Conservation (phyloP, 179 eudicot species). For the Carnegiea gigantea region DNA sequence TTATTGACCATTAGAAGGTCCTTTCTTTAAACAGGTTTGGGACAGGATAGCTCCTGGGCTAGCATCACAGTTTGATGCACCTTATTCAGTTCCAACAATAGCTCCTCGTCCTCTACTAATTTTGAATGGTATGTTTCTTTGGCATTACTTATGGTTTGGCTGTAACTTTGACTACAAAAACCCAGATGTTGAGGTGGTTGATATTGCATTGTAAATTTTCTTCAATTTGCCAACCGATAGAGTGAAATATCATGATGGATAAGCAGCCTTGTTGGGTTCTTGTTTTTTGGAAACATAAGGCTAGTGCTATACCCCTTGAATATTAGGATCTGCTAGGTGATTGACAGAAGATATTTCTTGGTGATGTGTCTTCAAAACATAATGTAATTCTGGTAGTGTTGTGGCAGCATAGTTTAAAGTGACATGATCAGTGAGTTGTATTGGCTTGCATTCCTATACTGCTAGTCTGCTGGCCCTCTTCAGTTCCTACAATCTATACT, state of each 20-base stretch:
- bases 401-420: no score
- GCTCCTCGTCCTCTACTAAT: slow-evolving; percentile 88
- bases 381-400: no score
- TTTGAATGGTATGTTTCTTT: slow-evolving; percentile 60
- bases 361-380: background rate
- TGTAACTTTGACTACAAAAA: background rate
- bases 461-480: no score
- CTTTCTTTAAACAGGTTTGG: slow-evolving; percentile 65
- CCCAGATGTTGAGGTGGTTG: background rate
- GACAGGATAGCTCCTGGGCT: slow-evolving; percentile 90
- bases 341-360: background rate
- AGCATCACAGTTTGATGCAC: slow-evolving; percentile 80
- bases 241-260: background rate
- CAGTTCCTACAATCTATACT: no score
- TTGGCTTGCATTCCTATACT: no score
- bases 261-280: background rate
- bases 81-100: slow-evolving; percentile 68
- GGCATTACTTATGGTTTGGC: background rate
- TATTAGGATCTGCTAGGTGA: background rate
- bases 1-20: background rate
- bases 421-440: no score
- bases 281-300: background rate
- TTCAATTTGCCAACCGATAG: background rate
- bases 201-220: background rate
- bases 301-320: background rate